phyloP scores from a whole-genome alignment of 495 filamentous ascomycete species.

The Aspergillus hancockii region DNA sequence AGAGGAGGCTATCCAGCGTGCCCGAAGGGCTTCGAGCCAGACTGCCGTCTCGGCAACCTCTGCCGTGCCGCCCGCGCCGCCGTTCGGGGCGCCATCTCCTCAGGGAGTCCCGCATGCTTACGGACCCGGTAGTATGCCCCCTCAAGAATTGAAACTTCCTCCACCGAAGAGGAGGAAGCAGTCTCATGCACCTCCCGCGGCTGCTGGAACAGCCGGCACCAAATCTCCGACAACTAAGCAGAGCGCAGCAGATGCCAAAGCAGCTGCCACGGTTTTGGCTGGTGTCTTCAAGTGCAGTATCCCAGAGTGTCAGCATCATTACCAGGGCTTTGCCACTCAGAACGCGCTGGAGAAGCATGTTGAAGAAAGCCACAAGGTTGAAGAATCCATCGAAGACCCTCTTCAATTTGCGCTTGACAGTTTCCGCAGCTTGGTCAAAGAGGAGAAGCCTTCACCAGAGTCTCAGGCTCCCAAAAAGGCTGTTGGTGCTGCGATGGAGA shows the following conservation, averaged over 20 bases:
- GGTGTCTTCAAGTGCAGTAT: conserved; percentile 46
- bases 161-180: conserved; percentile 60
- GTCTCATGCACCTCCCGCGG: conserved; percentile 41
- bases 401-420: conserved; percentile 49
- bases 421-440: conserved; percentile 39
- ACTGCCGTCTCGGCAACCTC: conserved; percentile 60
- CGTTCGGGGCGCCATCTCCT: conserved; percentile 69
- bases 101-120: conserved; percentile 64
- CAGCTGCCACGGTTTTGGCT: conserved; percentile 28
- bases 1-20: conserved; percentile 45
- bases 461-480: conserved; percentile 26
- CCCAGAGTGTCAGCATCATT: conserved; percentile 45
- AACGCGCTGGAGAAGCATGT: conserved; percentile 49
- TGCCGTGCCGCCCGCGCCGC: conserved; percentile 66
- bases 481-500: conserved; percentile 17
- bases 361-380: conserved; percentile 46
- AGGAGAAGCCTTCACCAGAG: conserved; percentile 31
- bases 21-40: conserved; percentile 56
- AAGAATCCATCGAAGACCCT: conserved; percentile 48
- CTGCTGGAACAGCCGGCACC: conserved; percentile 27
- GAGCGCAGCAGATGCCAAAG: conserved; percentile 35
- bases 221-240: conserved; percentile 37
- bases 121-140: conserved; percentile 46
- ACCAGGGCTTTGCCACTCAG: conserved; percentile 47
- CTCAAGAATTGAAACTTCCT: conserved; percentile 62